Evolutionary conservation across 306 rosid species (phyloP), one percentile per base, ranked within the genome.

Genomic region (Sechiopsis laciniata): DNA sequence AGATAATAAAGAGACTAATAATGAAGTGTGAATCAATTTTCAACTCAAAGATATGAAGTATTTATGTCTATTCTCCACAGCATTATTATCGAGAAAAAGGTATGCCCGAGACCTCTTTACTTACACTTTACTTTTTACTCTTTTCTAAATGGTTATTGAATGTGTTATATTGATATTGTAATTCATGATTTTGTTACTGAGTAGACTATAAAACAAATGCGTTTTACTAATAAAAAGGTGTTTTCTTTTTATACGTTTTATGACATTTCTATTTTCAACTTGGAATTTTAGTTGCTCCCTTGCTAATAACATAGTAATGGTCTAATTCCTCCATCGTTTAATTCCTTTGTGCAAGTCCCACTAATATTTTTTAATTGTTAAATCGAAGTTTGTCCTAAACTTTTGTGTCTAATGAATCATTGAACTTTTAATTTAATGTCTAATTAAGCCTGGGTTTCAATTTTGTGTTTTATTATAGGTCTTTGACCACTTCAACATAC

Each of bases 1-100:
- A 42, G 55, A 68, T 14, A 48, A 68, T 45, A 45, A 68, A 68
- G 55, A 21, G 17, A 68, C 40, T 21, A 65, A 65, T 6, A 65
- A 65, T 42, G 54, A 65, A 65, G 53, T 40, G 32, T 65, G 45
- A 17, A 42, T 65, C 53, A 64, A 10, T 53, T 17, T 11, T 68
- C 73, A 46, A 29, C 73, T 48, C 57, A 48, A 13, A 45, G 73
- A 46, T 14, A 68, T 20, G 19, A 68, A 20, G 40, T 22, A 14
- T 46, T 68, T 11, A 42, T 20, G 54, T 42, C 35, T 46, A 48
- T 68, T 68, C 56, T 21, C 17, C 19, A 5, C 35, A 46, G 10
- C 37, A 22, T 46, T 46, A 46, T 48, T 48, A 53, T 17, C 21
- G 22, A n/a, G 29, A 61, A 42, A 32, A 32, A 32, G 71, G 71